Base-by-base conservation (phyloP, 2,329 filamentous ascomycete species). In the Colletotrichum aenigma region DNA sequence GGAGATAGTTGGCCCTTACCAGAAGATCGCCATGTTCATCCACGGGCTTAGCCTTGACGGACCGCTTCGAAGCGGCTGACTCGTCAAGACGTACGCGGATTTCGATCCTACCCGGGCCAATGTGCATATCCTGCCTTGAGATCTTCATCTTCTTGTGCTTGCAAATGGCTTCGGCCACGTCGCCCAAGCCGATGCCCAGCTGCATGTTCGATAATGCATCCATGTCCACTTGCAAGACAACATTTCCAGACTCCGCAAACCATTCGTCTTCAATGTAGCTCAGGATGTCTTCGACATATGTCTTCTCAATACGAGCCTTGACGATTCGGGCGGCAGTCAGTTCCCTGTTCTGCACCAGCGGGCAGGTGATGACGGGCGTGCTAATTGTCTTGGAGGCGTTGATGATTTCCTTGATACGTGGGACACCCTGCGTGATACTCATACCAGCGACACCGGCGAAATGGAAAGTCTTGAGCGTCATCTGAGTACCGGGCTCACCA, bases 321-420 rank as follows among this genome's bases (percentile, higher is more conserved):
- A 98, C 96, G 55, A 98, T 93, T 36, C 94, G 93, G n/a, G 96
- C 97, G 3, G 94, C 95, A 78, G 93, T 91, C 70, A 97, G 92
- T 78, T 94, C 91, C 71, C 90, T 87, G 76, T 93, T 92, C 81
- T 96, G 97, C 78, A 95, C 90, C 7, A 98, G 89, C 6, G 95
- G 93, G 81, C 97, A 98, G 7, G 91, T 93, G 79, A 99, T 98
- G 82, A 99, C 94, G 0, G 97, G 97, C 1, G 97, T 99, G 84
- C 94, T 97, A 85, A 99, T 99, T 66, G 89, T 88, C 83, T 96
- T 98, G 10, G 96, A 98, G 7, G 97, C 97, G 86, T 99, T 99
- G 92, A 99, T 99, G 79, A 99, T 99, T 89, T 99, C 97, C 87
- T 99, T 99, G 88, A 99, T 99, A 93, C 97, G 96, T 2, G 97